Evolutionary conservation across 2,329 filamentous ascomycete genomes (phyloP), one percentile per base, ranked within the genome.

Genomic region (Oidium heveae): DNA sequence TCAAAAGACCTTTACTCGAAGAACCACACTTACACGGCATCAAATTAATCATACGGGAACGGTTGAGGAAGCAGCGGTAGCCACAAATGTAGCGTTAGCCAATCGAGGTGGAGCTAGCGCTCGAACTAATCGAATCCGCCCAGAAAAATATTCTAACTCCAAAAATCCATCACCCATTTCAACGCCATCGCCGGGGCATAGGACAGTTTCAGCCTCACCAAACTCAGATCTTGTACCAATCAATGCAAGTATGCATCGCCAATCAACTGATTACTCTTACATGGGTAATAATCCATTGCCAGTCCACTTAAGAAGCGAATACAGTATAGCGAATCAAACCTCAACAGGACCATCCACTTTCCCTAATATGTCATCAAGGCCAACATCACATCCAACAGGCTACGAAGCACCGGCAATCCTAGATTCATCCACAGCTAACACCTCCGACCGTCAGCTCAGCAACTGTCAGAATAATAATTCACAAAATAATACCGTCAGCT

Each of bases 31-130:
- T 58, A 98, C 89, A 1, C 80, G 91, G 53, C 91, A 98, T 66
- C 87, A 95, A 69, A 94, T 94, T 62, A 86, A 94, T 63, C 91
- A 96, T 67, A 93, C 84, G 20, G 91, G 89, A 44, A 95, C 88
- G 0, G 84, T 95, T 16, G 89, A 95, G 66, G 89, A 96, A 67
- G 86, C 89, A 9, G 87, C 87, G 1, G 85, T 80, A 2, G 86
- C 87, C 4, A 94, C 87, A 0, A 87, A 86, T 36, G 87, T 87
- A 44, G 88, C 85, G 53, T 72, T 95, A 60, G 85, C 87, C 1
- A 71, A 71, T 24, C 61, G 63, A 32, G 59, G 63, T 63, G 53
- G 62, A 56, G 34, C 34, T 15, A 62, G 61, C 57, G 59, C 65
- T 59, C 65, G 69, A 32, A 66, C 66, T 59, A 69, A 73, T 53